Base-by-base conservation (phyloP, 352 stramenopile genomes). In the Peronospora belbahrii region DNA sequence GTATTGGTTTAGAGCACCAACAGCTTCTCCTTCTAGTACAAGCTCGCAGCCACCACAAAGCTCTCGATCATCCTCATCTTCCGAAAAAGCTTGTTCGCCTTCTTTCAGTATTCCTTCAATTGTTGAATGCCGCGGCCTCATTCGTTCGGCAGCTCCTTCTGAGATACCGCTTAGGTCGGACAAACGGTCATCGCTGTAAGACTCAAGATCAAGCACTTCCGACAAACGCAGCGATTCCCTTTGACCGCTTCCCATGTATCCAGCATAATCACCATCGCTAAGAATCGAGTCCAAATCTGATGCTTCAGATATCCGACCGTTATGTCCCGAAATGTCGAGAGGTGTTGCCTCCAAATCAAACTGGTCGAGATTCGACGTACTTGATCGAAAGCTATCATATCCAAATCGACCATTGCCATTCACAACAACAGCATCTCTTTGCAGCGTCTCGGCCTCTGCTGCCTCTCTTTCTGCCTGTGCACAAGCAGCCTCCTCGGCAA, bases 1-100 rank as follows among this genome's bases (percentile, higher is more conserved):
- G 52, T 86, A 91, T 28, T 85, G 68, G 62, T 83, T 83, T 28
- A 91, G 30, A 9, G 79, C 79, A n/a, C 74, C 76, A 37, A 91
- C 70, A 14, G 79, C 79, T 65, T 91, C 79, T 19, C 79, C 79
- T 42, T 91, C 75, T 17, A 91, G 62, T 11, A 88, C 75, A 23
- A 65, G 60, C 2, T 64, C 62, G 42, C 79, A 91, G 18, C 74
- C 79, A 42, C 74, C 79, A 34, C 79, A 90, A 19, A 83, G 43
- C 44, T 87, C 79, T 7, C 71, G 70, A 34, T 91, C 79, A n/a
- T 76, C 70, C 10, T 83, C 74, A 18, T 85, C 76, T 37, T 85
- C 75, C 23, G 59, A 75, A 19, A 72, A 62, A 4, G 53, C 57
- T 32, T 82, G 70, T 35, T 71, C 59, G n/a, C 75, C 61, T 33